These are phyloP conservation scores for Gnomoniopsis sp. DNA, from an alignment of 2,329 filamentous ascomycete genomes.

Conservation along the genomic window DNA sequence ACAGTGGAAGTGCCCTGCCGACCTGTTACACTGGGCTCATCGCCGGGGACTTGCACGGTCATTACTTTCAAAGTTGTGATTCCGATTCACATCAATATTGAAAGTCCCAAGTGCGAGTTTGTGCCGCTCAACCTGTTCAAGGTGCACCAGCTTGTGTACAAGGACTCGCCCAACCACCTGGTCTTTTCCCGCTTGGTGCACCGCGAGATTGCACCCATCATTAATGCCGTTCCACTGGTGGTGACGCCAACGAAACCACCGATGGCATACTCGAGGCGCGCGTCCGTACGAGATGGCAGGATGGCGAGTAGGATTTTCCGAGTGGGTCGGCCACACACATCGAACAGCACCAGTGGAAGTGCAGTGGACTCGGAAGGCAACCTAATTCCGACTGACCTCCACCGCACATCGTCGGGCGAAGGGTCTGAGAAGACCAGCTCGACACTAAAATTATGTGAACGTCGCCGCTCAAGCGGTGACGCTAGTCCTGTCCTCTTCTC, in stretches of 20 bases:
- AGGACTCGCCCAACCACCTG: constrained; percentile 50
- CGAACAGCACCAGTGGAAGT: constrained; percentile 8
- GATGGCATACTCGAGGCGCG: constrained; percentile 10
- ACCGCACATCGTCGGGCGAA: constrained; percentile 23
- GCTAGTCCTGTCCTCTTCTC: constrained; percentile 13
- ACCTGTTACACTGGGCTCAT: constrained; percentile 22
- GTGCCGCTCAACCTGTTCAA: constrained; percentile 50
- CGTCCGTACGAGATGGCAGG: constrained; percentile 4
- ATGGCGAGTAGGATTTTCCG: constrained; percentile 9
- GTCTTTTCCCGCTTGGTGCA: constrained; percentile 59
- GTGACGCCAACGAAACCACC: constrained; percentile 16
- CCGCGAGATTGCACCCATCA: constrained; percentile 54
- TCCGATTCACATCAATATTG: constrained; percentile 42
- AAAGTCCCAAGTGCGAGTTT: constrained; percentile 42
- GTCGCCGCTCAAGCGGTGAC: constrained; percentile 18
- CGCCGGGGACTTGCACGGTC: constrained; percentile 24
- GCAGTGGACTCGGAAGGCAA: constrained; percentile 29
- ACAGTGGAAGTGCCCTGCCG: constrained; percentile 41
- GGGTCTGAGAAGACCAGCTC: constrained; percentile 28
- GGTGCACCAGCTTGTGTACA: constrained; percentile 54
- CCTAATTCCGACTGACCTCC: constrained; percentile 24
- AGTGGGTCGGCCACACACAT: constrained; percentile 10
- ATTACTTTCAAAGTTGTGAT: constrained; percentile 46
- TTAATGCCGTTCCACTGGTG: constrained; percentile 30
- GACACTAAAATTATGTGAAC: constrained; percentile 29